Conservation (phyloP, 495 filamentous ascomycete species). For the Xylaria bambusicola region DNA sequence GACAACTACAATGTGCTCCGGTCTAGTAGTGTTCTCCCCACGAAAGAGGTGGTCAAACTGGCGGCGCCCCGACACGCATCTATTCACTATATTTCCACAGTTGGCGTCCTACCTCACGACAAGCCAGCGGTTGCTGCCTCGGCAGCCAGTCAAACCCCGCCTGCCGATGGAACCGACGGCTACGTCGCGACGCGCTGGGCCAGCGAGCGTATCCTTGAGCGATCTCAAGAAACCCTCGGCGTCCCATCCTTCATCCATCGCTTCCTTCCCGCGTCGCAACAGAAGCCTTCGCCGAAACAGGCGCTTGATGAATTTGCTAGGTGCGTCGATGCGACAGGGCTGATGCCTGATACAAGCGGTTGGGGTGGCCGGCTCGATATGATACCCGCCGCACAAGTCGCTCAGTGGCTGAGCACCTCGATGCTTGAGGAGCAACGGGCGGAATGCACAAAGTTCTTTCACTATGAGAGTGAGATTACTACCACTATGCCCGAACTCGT, state of each 20-base stretch:
- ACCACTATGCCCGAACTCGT: not conserved
- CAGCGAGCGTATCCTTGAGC: constrained; percentile 52
- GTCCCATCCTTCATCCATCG: constrained; percentile 49
- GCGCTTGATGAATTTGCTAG: constrained; percentile 22
- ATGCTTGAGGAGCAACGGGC: not conserved
- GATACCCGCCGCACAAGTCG: constrained; percentile 1
- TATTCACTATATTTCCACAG: constrained; percentile 54
- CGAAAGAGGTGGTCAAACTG: constrained; percentile 43
- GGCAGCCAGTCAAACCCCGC: constrained; percentile 2
- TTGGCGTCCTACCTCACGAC: constrained; percentile 27
- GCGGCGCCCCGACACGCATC: constrained; percentile 36
- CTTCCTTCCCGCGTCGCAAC: not conserved
- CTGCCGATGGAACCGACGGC: constrained; percentile 38
- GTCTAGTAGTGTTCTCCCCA: constrained; percentile 46
- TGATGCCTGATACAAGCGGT: constrained; percentile 17
- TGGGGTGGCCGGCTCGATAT: constrained; percentile 1
- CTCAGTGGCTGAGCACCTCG: not conserved
- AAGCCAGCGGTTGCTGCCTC: not conserved
- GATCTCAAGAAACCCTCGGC: constrained; percentile 21
- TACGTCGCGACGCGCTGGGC: constrained; percentile 58
- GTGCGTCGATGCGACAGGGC: constrained; percentile 18
- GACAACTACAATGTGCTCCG: constrained; percentile 50
- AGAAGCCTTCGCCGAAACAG: constrained; percentile 15
- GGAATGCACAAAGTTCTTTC: not conserved
- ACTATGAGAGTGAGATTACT: not conserved